Percentiles rank a stretch among this genome's conserved stretches.
Evolutionary conservation across 2,329 filamentous ascomycete species (phyloP).

Genomic region (Scedosporium boydii): DNA sequence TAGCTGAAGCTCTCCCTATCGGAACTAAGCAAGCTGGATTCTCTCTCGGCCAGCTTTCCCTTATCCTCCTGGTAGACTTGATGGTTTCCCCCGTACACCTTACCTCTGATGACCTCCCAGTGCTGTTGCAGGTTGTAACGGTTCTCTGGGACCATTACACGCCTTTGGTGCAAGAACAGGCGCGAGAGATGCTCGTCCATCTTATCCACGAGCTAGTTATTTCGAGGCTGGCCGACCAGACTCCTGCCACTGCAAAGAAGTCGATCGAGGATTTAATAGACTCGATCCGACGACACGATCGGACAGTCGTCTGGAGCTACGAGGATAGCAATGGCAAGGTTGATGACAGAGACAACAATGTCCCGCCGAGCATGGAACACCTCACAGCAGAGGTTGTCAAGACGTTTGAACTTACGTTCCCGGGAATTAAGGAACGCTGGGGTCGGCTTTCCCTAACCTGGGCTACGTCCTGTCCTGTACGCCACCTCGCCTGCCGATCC

Average conservation of each 20-base stretch:
- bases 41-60: slow-evolving; percentile 82
- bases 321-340: slow-evolving; percentile 80
- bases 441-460: slow-evolving; percentile 81
- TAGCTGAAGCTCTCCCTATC: slow-evolving; percentile 68
- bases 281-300: slow-evolving; percentile 72
- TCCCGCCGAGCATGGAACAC: slow-evolving; percentile 79
- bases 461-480: slow-evolving; percentile 93
- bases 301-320: slow-evolving; percentile 84
- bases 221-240: slow-evolving; percentile 61
- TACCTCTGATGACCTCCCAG: slow-evolving; percentile 67
- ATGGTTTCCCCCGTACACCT: slow-evolving; percentile 89
- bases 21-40: slow-evolving; percentile 89
- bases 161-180: slow-evolving; percentile 88
- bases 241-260: slow-evolving; percentile 51
- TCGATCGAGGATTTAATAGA: slow-evolving; percentile 84
- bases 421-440: slow-evolving; percentile 84
- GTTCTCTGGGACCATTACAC: slow-evolving; percentile 98
- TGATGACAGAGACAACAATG: slow-evolving; percentile 64
- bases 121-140: slow-evolving; percentile 81
- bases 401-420: slow-evolving; percentile 77
- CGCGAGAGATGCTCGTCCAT: slow-evolving; percentile 95
- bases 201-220: slow-evolving; percentile 94
- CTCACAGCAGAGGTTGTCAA: slow-evolving; percentile 74
- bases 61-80: slow-evolving; percentile 89
- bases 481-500: slow-evolving; percentile 89